A percentile compares a stretch with the other conserved stretches of the same genome.
These are phyloP conservation scores for Mycena polygramma DNA, from an alignment of 768 basidiomycete species.

Conservation along the genomic window DNA sequence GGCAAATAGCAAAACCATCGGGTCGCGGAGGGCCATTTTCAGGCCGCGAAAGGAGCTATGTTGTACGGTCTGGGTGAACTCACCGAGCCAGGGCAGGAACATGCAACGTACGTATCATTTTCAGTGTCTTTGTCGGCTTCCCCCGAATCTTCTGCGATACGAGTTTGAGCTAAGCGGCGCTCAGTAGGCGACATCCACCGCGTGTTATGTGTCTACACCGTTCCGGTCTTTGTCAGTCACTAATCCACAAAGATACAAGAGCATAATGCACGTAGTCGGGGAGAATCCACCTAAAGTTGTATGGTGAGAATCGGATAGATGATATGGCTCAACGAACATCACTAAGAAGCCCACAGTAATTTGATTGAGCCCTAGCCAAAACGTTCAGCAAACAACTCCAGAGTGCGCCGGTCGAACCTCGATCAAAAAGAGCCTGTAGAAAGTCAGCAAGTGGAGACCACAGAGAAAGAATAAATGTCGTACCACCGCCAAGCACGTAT, in stretches of 20 bases:
- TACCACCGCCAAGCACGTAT: slow-evolving; percentile 81
- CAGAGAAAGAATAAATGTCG: slow-evolving; percentile 26
- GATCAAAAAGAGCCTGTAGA: slow-evolving; percentile 74
- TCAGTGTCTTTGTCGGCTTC: slow-evolving; percentile 72
- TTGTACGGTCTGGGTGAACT: background rate
- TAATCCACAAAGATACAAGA: background rate
- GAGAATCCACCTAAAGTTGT: slow-evolving; percentile 60
- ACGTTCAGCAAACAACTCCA: slow-evolving; percentile 1
- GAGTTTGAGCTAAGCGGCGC: slow-evolving; percentile 68
- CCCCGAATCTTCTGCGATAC: slow-evolving; percentile 75
- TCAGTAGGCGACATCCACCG: slow-evolving; percentile 66
- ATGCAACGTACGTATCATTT: slow-evolving; percentile 64
- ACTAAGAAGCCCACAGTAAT: slow-evolving; percentile 68
- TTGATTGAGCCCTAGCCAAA: slow-evolving; percentile 67
- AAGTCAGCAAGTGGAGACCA: background rate
- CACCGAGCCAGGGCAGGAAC: background rate
- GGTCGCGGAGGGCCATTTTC: slow-evolving; percentile 67
- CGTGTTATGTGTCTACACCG: slow-evolving; percentile 68
- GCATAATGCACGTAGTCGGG: slow-evolving; percentile 65
- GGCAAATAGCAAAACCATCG: slow-evolving; percentile 67
- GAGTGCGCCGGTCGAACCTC: slow-evolving; percentile 52
- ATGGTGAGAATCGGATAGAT: background rate
- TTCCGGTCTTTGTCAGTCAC: background rate
- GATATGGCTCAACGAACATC: slow-evolving; percentile 53
- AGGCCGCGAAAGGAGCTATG: slow-evolving; percentile 63